phyloP scores from a whole-genome alignment of 2,329 filamentous ascomycete species.

The Zasmidium angulare region DNA sequence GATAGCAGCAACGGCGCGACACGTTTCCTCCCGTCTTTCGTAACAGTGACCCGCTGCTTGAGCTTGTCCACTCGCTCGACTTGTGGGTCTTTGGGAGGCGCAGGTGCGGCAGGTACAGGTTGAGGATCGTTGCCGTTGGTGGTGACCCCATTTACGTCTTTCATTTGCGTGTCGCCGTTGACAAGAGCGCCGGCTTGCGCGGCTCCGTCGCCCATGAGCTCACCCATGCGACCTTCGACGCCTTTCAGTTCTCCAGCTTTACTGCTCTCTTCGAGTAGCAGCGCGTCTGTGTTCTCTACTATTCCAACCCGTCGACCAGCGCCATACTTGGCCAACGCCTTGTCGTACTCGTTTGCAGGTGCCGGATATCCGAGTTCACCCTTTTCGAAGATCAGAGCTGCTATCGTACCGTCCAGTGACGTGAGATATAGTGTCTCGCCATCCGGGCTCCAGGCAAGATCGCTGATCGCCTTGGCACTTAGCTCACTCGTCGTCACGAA shows the following conservation, averaged over 20 bases:
- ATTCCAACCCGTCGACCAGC: conserved; percentile 86
- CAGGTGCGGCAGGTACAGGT: conserved; percentile 43
- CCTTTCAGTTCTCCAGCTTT: conserved; percentile 87
- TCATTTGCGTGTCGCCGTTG: conserved; percentile 40
- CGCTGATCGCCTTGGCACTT: conserved; percentile 86
- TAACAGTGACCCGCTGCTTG: conserved; percentile 90
- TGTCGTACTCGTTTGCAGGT: conserved; percentile 83
- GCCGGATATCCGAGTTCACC: conserved; percentile 90
- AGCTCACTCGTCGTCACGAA: conserved; percentile 89
- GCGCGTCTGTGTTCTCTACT: conserved; percentile 84
- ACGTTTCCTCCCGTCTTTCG: conserved; percentile 95
- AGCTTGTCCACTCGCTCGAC: conserved; percentile 64
- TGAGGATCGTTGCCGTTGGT: conserved; percentile 26
- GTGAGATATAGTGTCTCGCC: conserved; percentile 83
- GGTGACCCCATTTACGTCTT: conserved; percentile 36
- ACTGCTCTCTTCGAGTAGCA: conserved; percentile 80
- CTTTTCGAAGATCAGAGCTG: conserved; percentile 76
- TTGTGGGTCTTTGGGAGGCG: conserved; percentile 51
- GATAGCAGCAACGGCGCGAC: conserved; percentile 84
- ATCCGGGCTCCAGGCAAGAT: conserved; percentile 90
- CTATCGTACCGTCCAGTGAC: conserved; percentile 85
- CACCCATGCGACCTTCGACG: conserved; percentile 93
- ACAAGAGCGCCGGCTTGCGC: conserved; percentile 50
- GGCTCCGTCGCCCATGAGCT: conserved; percentile 89
- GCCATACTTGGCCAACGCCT: conserved; percentile 88